These are phyloP conservation scores for Fraxinus sp. DNA, from an alignment of 305 asterid genomes.

Conservation along the genomic window DNA sequence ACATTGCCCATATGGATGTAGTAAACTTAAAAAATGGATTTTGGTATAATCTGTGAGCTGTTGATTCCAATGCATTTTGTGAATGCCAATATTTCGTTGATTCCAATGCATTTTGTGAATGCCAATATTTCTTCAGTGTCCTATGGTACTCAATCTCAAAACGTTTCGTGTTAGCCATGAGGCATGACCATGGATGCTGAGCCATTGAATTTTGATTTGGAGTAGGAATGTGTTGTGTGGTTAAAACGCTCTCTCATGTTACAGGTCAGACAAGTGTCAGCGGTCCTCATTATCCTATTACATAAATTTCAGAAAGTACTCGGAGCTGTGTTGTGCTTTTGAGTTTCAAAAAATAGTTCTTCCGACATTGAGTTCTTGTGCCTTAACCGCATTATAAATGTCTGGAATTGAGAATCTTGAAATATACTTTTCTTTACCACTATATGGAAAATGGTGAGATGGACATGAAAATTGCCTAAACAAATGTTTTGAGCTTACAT, in stretches of 20 bases:
- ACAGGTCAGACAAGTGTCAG: background rate
- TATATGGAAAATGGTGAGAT: background rate
- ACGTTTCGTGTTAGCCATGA: background rate
- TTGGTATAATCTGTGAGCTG: background rate
- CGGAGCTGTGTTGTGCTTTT: background rate
- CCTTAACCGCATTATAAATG: background rate
- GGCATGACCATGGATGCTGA: background rate
- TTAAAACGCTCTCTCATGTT: background rate
- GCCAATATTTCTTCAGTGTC: background rate
- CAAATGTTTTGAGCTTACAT: background rate
- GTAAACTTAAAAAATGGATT: background rate
- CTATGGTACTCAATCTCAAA: background rate
- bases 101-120: background rate
- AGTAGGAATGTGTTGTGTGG: background rate
- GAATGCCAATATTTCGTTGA: background rate
- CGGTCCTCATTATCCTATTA: background rate
- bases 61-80: background rate
- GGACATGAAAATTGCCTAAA: background rate
- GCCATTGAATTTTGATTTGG: background rate
- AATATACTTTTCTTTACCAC: background rate
- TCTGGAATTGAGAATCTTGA: background rate
- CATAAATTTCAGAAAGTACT: background rate
- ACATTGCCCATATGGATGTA: background rate
- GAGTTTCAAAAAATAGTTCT: background rate
- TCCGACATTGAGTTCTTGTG: background rate